Conservation (phyloP, 208 protist species). For the Leishmania turanica region DNA sequence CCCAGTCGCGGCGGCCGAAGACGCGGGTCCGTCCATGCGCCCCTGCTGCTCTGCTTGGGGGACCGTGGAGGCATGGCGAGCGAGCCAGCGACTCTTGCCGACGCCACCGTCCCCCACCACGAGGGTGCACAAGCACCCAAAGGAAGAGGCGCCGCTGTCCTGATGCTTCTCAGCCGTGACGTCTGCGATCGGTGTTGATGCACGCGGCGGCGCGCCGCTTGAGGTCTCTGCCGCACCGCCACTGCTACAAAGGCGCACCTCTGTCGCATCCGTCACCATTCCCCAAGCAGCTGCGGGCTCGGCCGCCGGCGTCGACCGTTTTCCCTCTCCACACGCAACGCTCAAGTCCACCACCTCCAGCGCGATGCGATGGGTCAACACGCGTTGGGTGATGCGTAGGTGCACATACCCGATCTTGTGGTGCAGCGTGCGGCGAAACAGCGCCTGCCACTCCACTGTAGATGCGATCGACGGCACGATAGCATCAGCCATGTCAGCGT, state of each 20-base stretch:
- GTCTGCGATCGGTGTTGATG: not conserved
- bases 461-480: slow-evolving; percentile 12
- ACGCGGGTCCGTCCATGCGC: not conserved
- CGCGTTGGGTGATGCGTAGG: slow-evolving; percentile 34
- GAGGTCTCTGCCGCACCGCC: not conserved
- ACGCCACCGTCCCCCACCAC: slow-evolving; percentile 52
- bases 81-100: slow-evolving; percentile 45
- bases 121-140: slow-evolving; percentile 22
- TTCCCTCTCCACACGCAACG: too few species aligned
- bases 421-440: slow-evolving; percentile 43
- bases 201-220: not conserved
- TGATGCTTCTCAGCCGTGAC: not conserved
- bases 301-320: not conserved
- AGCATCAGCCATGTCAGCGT: not conserved
- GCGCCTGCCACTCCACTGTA: slow-evolving; percentile 28
- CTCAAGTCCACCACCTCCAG: slow-evolving; percentile 37
- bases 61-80: not conserved
- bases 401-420: slow-evolving; percentile 39
- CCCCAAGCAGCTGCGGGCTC: slow-evolving; percentile 14
- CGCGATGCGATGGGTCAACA: slow-evolving; percentile 30
- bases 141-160: not conserved
- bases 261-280: slow-evolving; percentile 33
- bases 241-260: slow-evolving; percentile 12
- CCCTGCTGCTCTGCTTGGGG: not conserved
- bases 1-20: not conserved